phyloP scores from a whole-genome alignment of 495 filamentous ascomycete genomes.

The Aspergillus avenaceus region DNA sequence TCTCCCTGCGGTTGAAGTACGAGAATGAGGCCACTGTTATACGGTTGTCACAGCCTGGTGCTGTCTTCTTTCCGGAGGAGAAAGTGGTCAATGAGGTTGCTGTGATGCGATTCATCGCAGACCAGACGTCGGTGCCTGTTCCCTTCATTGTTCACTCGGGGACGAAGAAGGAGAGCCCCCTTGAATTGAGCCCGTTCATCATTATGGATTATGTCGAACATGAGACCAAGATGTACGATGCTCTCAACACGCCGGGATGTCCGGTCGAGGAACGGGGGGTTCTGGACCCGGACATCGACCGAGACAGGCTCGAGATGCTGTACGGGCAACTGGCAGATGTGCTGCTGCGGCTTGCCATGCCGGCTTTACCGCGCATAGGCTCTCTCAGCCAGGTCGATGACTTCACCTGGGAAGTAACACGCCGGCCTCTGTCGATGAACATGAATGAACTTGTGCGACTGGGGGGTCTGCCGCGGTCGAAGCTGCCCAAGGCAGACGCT shows the following conservation, averaged over 20 bases:
- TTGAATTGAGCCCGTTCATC: constrained; percentile 40
- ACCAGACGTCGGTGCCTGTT: constrained; percentile 30
- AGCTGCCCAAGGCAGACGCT: constrained; percentile 29
- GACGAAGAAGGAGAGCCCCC: constrained; percentile 19
- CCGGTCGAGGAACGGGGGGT: constrained; percentile 10
- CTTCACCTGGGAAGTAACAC: constrained; percentile 15
- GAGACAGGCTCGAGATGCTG: constrained; percentile 21
- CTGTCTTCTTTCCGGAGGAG: constrained; percentile 27
- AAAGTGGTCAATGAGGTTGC: constrained; percentile 37
- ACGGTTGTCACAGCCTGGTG: constrained; percentile 20
- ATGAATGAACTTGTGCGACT: constrained; percentile 25
- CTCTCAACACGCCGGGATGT: constrained; percentile 21
- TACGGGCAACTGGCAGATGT: constrained; percentile 30
- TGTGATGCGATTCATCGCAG: constrained; percentile 29
- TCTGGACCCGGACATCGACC: constrained; percentile 25
- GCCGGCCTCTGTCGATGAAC: constrained; percentile 18
- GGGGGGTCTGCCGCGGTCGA: constrained; percentile 21
- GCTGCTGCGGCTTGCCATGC: constrained; percentile 28
- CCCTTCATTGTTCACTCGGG: constrained; percentile 35
- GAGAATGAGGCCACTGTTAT: constrained; percentile 15
- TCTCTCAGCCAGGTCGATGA: constrained; percentile 19
- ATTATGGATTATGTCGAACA: constrained; percentile 46
- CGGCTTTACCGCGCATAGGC: constrained; percentile 28
- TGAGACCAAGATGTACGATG: constrained; percentile 22
- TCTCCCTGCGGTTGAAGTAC: constrained; percentile 20